Percentiles rank a stretch among this genome's conserved stretches.
Evolutionary conservation across 2,329 filamentous ascomycete species (phyloP).

Genomic region (Albophoma yamanashiensis): DNA sequence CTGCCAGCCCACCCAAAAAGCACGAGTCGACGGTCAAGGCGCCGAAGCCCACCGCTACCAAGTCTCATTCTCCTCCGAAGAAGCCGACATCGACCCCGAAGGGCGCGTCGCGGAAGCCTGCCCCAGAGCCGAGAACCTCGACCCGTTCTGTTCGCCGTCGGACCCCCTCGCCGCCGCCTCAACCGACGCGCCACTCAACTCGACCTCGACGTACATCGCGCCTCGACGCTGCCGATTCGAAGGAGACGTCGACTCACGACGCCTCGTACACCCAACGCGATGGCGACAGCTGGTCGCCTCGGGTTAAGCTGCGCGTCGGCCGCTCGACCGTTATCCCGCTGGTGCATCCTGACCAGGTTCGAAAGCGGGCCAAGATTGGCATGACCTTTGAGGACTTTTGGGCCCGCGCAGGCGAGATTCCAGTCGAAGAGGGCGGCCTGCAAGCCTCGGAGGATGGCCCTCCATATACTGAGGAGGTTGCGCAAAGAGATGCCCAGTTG

Average conservation of each 20-base stretch:
- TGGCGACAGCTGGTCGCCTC: constrained; percentile 23
- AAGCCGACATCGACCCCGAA: constrained; percentile 18
- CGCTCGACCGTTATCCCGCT: constrained; percentile 36
- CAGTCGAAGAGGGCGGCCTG: constrained; percentile 49
- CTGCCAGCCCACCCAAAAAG: constrained; percentile 21
- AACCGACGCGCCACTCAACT: constrained; percentile 26
- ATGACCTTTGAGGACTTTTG: constrained; percentile 49
- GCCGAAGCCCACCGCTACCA: constrained; percentile 14
- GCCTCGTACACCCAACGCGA: constrained; percentile 8
- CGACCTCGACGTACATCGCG: constrained; percentile 33
- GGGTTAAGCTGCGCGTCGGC: constrained; percentile 37
- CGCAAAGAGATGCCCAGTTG: constrained; percentile 56
- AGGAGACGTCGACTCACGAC: constrained; percentile 4
- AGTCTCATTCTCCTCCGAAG: constrained; percentile 12
- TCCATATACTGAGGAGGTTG: constrained; percentile 49
- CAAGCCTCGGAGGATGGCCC: constrained; percentile 43
- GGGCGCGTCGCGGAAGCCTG: constrained; percentile 16
- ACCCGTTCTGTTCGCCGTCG: constrained; percentile 25
- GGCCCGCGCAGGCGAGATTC: constrained; percentile 34
- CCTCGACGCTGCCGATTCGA: constrained; percentile 15
- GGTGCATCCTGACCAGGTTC: constrained; percentile 48
- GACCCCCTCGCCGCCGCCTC: constrained; percentile 29
- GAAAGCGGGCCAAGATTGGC: constrained; percentile 40
- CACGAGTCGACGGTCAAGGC: constrained; percentile 15
- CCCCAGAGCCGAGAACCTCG: constrained; percentile 15